Conservation (phyloP, 2,329 filamentous ascomycete genomes). For the Fusarium bactridioides region DNA sequence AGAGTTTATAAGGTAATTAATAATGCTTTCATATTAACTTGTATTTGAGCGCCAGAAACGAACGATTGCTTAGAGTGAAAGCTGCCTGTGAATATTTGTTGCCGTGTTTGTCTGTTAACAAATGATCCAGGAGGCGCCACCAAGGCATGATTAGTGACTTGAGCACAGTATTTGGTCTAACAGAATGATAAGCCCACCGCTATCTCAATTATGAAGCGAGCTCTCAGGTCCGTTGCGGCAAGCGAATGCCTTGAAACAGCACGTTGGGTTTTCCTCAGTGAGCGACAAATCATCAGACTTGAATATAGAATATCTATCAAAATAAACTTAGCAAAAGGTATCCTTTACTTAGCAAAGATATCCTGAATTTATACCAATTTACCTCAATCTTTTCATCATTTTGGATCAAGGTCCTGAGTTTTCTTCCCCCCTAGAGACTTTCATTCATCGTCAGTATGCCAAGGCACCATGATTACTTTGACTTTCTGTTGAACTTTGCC, state of each 20-base stretch:
- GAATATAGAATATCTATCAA: not conserved
- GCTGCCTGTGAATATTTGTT: not conserved
- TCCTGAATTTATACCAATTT: not conserved
- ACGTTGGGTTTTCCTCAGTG: not conserved
- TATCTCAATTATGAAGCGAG: accelerated
- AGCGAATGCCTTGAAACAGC: not conserved
- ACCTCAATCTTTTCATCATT: not conserved
- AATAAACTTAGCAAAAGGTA: not conserved
- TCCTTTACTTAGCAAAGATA: not conserved
- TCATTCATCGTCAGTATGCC: not conserved
- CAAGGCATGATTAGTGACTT: not conserved
- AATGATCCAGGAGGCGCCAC: not conserved
- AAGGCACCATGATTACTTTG: not conserved
- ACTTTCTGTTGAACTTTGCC: not conserved
- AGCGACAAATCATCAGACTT: not conserved
- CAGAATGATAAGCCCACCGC: accelerated
- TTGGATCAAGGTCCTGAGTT: not conserved
- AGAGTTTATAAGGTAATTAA: not conserved
- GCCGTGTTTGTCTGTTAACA: not conserved
- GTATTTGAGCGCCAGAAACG: accelerated
- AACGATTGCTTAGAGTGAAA: not conserved
- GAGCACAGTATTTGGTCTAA: not conserved
- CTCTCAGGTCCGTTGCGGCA: accelerated
- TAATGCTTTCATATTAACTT: accelerated
- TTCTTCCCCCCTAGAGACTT: not conserved